Conservation (phyloP, 1,284 basidiomycete species). For the Fistulinella staudtii region DNA sequence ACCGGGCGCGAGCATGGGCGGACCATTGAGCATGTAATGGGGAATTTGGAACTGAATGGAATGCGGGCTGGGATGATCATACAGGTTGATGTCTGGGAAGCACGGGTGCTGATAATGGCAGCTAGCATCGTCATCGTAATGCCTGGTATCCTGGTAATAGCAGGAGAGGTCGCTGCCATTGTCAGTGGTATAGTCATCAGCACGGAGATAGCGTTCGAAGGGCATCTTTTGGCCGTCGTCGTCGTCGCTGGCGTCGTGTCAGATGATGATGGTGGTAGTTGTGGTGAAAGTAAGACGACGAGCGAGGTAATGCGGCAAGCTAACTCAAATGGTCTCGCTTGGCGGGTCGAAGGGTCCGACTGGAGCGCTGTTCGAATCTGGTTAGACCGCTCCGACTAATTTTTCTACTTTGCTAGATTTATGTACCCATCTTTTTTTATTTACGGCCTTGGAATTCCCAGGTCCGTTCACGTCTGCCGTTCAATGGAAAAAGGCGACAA, state of each 20-base stretch:
- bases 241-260: slow-evolving; percentile 3
- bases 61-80: slow-evolving; percentile 27
- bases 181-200: slow-evolving; percentile 13
- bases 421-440: no score
- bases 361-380: no score
- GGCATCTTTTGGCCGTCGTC: slow-evolving; percentile 31
- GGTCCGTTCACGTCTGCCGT: no score
- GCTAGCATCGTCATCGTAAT: slow-evolving; percentile 9
- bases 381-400: no score
- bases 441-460: no score
- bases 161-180: slow-evolving; percentile 4
- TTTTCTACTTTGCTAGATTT: no score
- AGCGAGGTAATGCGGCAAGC: no score
- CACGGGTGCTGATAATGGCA: slow-evolving; percentile 9
- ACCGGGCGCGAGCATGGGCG: slow-evolving; percentile 59
- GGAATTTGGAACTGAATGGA: slow-evolving; percentile 60
- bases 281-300: no score
- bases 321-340: no score
- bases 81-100: slow-evolving; percentile 3
- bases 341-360: no score
- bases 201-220: slow-evolving; percentile 37
- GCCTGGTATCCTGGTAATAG: slow-evolving; percentile 17
- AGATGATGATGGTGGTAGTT: not conserved
- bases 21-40: slow-evolving; percentile 52
- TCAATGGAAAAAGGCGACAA: no score